These are phyloP conservation scores for Fagus sylvatica DNA, from an alignment of 306 rosid species.

Conservation along the genomic window DNA sequence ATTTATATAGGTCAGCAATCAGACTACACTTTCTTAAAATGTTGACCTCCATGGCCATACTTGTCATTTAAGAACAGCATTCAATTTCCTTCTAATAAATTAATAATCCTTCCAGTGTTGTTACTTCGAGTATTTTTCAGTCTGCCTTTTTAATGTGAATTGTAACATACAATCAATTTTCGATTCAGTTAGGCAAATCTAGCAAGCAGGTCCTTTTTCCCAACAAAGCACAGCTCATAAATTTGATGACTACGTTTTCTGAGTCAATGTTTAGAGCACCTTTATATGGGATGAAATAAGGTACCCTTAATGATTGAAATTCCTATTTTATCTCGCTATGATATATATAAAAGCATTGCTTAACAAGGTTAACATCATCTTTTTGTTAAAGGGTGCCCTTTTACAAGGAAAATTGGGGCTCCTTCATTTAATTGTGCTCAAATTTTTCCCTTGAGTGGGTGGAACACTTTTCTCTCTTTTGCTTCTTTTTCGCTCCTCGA, in stretches of 20 bases:
- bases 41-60: no score
- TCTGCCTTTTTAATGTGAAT: no score
- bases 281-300: neutral
- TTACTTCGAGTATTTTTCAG: no score
- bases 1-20: no score
- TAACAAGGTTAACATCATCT: neutral
- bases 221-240: slow-evolving; percentile 2
- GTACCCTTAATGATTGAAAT: no score
- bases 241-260: neutral
- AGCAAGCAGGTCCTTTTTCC: neutral
- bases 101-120: no score
- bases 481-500: slow-evolving; percentile 44
- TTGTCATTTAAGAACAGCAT: no score
- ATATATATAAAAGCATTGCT: neutral
- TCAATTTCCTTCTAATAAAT: no score
- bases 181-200: neutral
- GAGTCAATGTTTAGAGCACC: neutral
- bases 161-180: neutral
- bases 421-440: neutral
- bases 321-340: neutral
- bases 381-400: neutral
- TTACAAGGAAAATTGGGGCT: neutral
- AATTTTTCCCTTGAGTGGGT: slow-evolving; percentile 27
- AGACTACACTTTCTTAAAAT: no score
- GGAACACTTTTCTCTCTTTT: slow-evolving; percentile 38